Evolutionary conservation across 345 rosid genomes (phyloP).

Genomic region (Pistacia integerrima): DNA sequence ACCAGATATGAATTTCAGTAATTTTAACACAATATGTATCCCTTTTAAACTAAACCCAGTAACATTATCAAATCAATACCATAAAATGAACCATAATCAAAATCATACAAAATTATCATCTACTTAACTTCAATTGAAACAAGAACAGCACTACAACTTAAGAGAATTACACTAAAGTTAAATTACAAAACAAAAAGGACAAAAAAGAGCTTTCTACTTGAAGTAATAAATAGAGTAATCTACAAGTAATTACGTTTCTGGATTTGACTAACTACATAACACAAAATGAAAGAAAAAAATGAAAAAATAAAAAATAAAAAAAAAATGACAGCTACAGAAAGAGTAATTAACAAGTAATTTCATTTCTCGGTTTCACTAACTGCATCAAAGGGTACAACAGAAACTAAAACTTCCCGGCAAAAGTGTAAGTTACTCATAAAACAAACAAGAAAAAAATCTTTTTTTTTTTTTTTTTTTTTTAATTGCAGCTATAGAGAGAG

Average conservation of each 20-base stretch:
- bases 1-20: no score
- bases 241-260: background rate
- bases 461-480: no score
- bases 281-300: no score
- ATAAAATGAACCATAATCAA: background rate
- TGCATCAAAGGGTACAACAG: background rate
- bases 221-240: background rate
- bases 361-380: background rate
- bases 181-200: background rate
- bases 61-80: background rate
- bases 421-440: background rate
- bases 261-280: no score
- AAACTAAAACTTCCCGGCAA: background rate
- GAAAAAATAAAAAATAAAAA: no score
- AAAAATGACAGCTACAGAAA: background rate
- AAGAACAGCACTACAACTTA: background rate
- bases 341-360: background rate
- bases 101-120: no score
- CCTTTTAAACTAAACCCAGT: no score
- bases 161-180: no score
- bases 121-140: background rate
- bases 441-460: no score
- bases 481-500: no score
- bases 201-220: no score
- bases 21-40: background rate